Evolutionary conservation across 345 rosid species (phyloP).

Genomic region (Cochlearia excelsa): DNA sequence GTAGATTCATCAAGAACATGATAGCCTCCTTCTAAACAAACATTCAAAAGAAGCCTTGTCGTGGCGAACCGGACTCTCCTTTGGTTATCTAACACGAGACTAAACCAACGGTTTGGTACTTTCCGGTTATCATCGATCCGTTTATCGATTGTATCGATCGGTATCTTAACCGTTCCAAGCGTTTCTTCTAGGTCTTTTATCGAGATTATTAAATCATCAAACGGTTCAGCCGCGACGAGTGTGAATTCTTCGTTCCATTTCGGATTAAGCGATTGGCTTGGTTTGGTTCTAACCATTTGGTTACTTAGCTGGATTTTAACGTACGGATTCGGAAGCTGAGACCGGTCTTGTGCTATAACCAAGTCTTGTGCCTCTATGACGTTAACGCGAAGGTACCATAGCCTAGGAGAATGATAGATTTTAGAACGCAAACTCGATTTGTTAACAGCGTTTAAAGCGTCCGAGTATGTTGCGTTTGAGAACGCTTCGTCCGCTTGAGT

Average conservation of each 20-base stretch:
- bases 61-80: conserved; percentile 63
- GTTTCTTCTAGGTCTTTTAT: conserved; percentile 85
- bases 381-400: conserved; percentile 83
- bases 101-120: conserved; percentile 55
- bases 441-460: conserved; percentile 56
- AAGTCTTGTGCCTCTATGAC: conserved; percentile 91
- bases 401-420: conserved; percentile 85
- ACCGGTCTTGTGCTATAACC: conserved; percentile 48
- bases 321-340: conserved; percentile 57
- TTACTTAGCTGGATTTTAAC: conserved; percentile 64
- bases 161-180: conserved; percentile 51
- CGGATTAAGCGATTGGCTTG: conserved; percentile 56
- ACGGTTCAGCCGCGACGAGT: conserved; percentile 88
- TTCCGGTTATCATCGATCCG: conserved; percentile 53
- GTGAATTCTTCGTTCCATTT: conserved; percentile 88
- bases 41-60: conserved; percentile 54
- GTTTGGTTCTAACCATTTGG: conserved; percentile 69
- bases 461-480: conserved; percentile 86
- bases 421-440: conserved; percentile 63
- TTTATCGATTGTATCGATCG: conserved; percentile 45
- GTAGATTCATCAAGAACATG: conserved; percentile 94
- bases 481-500: conserved; percentile 97
- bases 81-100: conserved; percentile 53
- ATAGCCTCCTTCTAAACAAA: conserved; percentile 92
- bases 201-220: conserved; percentile 66